Conservation (phyloP, 2,329 filamentous ascomycete species). For the Aspergillus neoniger region DNA sequence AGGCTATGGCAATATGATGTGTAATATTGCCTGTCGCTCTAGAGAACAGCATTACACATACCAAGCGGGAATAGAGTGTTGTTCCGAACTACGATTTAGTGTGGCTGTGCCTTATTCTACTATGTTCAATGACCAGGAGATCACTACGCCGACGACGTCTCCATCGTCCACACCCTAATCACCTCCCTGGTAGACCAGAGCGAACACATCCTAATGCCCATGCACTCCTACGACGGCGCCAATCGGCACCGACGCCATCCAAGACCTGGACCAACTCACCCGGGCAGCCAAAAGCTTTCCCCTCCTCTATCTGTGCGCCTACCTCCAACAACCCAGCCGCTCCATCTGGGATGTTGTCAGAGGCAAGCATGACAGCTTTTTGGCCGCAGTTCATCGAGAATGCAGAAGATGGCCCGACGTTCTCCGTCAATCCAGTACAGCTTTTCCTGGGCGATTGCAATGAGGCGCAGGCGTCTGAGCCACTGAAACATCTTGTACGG, state of each 20-base stretch:
- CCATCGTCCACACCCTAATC: slow-evolving; percentile 11
- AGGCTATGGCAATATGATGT: no score
- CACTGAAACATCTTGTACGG: not conserved
- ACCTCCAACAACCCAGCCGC: slow-evolving; percentile 16
- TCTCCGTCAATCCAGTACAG: slow-evolving; percentile 2
- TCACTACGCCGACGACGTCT: slow-evolving; percentile 14
- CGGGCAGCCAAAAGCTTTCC: not conserved
- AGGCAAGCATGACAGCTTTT: slow-evolving; percentile 13
- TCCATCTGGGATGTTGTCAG: slow-evolving; percentile 13
- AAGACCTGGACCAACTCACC: slow-evolving; percentile 18
- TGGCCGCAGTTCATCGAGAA: slow-evolving; percentile 11
- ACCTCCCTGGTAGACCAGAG: slow-evolving; percentile 12
- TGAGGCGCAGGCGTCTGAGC: not conserved
- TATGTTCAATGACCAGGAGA: no score
- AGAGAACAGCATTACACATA: no score
- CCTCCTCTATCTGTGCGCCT: slow-evolving; percentile 26
- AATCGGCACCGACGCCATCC: slow-evolving; percentile 24
- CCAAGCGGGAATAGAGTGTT: no score
- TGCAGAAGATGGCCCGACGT: not conserved
- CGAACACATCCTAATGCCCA: slow-evolving; percentile 22
- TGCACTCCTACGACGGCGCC: slow-evolving; percentile 32
- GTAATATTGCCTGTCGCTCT: no score
- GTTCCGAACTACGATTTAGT: no score
- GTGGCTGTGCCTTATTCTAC: no score
- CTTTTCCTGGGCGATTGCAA: not conserved